phyloP scores from a whole-genome alignment of 768 basidiomycete genomes.

The Obba rivulosa region DNA sequence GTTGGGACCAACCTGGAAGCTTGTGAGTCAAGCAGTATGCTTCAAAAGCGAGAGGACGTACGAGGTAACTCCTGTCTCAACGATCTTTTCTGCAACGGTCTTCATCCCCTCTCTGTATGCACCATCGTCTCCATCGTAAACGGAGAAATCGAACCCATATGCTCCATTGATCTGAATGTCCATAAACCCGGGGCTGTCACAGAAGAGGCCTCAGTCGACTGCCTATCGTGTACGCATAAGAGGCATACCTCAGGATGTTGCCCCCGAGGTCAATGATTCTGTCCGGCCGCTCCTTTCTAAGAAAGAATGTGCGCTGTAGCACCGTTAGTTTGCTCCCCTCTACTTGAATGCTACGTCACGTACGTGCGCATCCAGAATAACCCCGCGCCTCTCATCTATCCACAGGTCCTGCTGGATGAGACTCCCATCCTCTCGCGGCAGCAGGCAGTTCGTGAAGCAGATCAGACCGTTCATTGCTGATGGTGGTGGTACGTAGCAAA shows the following conservation, averaged over 20 bases:
- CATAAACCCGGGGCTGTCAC: constrained; percentile 70
- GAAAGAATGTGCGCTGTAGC: constrained; percentile 61
- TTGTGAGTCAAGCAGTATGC: not conserved
- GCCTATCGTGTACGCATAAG: not conserved
- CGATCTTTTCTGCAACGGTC: constrained; percentile 67
- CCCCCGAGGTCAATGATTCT: constrained; percentile 66
- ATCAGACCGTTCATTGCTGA: constrained; percentile 55
- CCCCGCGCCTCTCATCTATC: constrained; percentile 71
- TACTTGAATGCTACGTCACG: not conserved
- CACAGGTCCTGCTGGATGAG: constrained; percentile 72
- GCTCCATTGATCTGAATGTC: constrained; percentile 91
- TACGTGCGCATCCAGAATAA: constrained; percentile 71
- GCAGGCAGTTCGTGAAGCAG: constrained; percentile 84
- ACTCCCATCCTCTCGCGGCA: constrained; percentile 76
- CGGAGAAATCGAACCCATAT: constrained; percentile 83
- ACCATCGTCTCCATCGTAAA: constrained; percentile 68
- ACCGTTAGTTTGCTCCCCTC: not conserved
- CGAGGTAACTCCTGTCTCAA: constrained; percentile 87
- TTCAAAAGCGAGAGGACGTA: constrained; percentile 36
- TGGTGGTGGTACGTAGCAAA: constrained; percentile 5
- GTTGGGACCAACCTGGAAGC: constrained; percentile 22
- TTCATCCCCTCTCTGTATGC: constrained; percentile 64
- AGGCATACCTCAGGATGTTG: constrained; percentile 62
- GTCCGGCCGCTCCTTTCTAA: constrained; percentile 54
- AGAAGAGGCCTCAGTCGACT: constrained; percentile 8